Conservation (phyloP, 2,329 filamentous ascomycete species). For the Exophiala phaeomuriformis region DNA sequence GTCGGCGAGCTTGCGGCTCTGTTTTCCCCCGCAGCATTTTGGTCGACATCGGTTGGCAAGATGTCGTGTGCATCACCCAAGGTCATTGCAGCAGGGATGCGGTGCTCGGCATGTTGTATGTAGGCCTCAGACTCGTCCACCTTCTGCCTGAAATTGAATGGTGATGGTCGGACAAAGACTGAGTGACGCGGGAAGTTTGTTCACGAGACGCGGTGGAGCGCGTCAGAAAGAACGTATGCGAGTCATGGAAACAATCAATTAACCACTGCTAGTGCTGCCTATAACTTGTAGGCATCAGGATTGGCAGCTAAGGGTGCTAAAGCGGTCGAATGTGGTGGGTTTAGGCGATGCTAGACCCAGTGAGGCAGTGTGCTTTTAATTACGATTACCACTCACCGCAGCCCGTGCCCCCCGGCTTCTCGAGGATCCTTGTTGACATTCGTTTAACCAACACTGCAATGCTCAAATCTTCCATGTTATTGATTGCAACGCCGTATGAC, state of each 20-base stretch:
- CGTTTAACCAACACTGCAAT: background rate
- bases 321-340: too few relatives aligned
- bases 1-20: background rate
- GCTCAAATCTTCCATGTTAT: background rate
- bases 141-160: too few relatives aligned
- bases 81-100: conserved; percentile 12
- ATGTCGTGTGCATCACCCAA: conserved; percentile 9
- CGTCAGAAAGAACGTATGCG: background rate
- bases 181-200: background rate
- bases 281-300: background rate
- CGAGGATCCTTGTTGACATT: conserved; percentile 16
- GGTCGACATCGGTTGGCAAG: conserved; percentile 1
- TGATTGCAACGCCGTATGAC: background rate
- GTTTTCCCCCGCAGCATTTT: background rate
- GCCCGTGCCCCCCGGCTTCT: conserved; percentile 7
- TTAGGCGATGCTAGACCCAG: background rate
- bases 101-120: conserved; percentile 4
- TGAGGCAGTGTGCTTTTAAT: conserved; percentile 2
- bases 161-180: background rate
- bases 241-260: background rate
- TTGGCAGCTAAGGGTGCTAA: background rate
- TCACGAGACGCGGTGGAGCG: conserved; percentile 2
- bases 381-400: background rate
- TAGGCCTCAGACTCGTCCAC: background rate
- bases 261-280: background rate